Percentiles rank a stretch among this genome's conserved stretches.
Conservation (phyloP, 2,329 filamentous ascomycete species). For the Penicillium brasilianum region DNA sequence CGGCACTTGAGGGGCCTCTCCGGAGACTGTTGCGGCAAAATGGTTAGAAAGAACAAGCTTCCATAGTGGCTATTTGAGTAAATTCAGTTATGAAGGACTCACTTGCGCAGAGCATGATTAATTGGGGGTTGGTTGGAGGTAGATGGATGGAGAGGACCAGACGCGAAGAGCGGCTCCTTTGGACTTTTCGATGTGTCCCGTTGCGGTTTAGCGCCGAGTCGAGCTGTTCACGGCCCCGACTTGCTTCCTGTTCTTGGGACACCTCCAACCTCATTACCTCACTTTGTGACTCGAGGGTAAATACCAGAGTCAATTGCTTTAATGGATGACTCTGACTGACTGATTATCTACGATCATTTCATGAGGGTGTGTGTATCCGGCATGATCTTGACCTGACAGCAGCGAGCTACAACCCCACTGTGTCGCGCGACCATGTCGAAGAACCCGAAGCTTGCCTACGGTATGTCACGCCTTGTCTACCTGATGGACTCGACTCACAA, state of each 20-base stretch:
- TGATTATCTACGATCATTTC: slow-evolving; percentile 6
- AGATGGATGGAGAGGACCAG: slow-evolving; percentile 32
- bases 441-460: slow-evolving; percentile 52
- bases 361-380: slow-evolving; percentile 4
- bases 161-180: slow-evolving; percentile 41
- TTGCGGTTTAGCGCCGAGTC: slow-evolving; percentile 41
- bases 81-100: slow-evolving; percentile 45
- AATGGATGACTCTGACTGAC: slow-evolving; percentile 10
- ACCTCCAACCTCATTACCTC: neutral
- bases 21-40: slow-evolving; percentile 71
- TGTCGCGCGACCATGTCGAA: slow-evolving; percentile 40
- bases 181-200: slow-evolving; percentile 42
- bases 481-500: slow-evolving; percentile 2
- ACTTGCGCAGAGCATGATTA: slow-evolving; percentile 68
- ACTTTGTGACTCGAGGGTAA: neutral
- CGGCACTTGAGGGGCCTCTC: slow-evolving; percentile 92
- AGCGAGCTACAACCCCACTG: slow-evolving; percentile 13
- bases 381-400: slow-evolving; percentile 21
- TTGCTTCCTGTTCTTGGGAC: neutral
- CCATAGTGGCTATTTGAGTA: slow-evolving; percentile 17
- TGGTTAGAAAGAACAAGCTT: slow-evolving; percentile 25
- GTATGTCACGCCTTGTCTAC: slow-evolving; percentile 31
- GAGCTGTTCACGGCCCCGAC: slow-evolving; percentile 30
- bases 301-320: neutral
- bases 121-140: slow-evolving; percentile 25